Conservation (phyloP, 1,139 yeast genomes). For the Pichia sp. region DNA sequence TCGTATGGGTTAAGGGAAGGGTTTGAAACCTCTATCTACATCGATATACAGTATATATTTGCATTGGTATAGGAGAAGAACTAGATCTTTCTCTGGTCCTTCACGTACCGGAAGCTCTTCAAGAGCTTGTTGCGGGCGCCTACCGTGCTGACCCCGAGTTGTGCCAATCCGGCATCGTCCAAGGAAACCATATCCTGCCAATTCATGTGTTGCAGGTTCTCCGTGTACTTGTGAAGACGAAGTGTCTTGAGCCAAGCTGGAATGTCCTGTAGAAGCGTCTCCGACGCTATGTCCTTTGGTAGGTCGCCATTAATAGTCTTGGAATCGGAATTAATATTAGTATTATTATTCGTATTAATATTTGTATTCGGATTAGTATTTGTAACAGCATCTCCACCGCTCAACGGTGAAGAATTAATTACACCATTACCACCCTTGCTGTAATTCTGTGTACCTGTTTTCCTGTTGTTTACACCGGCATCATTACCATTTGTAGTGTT, state of each 20-base stretch:
- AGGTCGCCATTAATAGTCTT: constrained; percentile 27
- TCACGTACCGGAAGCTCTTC: constrained; percentile 84
- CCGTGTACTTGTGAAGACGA: constrained; percentile 90
- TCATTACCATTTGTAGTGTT: too few relatives aligned
- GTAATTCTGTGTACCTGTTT: background rate
- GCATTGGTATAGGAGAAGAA: background rate
- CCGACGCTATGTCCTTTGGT: constrained; percentile 61
- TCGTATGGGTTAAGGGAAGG: too few relatives aligned
- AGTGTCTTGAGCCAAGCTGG: constrained; percentile 90
- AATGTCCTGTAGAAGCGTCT: constrained; percentile 63
- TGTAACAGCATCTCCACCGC: too few relatives aligned
- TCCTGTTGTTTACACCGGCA: background rate
- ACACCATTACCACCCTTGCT: constrained; percentile 1
- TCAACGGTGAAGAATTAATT: too few relatives aligned
- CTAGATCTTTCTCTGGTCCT: constrained; percentile 29
- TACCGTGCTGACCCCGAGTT: constrained; percentile 81
- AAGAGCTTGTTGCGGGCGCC: constrained; percentile 92
- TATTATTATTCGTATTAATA: too few relatives aligned
- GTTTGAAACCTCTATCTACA: too few relatives aligned
- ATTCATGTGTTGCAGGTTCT: constrained; percentile 61
- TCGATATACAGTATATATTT: too few relatives aligned
- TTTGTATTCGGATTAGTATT: too few relatives aligned
- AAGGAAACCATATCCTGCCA: constrained; percentile 78
- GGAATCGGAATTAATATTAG: background rate
- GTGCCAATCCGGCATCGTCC: constrained; percentile 63